Base-by-base conservation (phyloP, 2,329 filamentous ascomycete genomes). In the Colletotrichum tamarilloi region DNA sequence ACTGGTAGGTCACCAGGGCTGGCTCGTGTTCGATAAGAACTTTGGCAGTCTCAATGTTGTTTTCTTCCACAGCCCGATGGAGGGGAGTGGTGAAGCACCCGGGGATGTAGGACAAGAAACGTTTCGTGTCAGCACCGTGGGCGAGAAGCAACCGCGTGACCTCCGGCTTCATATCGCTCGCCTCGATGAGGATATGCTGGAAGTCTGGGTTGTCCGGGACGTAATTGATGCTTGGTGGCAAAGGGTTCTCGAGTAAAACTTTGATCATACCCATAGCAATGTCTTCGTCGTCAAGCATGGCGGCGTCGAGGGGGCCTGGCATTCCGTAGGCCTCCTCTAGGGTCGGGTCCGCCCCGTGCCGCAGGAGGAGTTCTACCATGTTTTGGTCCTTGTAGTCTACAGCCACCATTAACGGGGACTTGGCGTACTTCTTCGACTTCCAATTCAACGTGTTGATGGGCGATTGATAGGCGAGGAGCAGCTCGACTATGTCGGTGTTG, bases 261-360 rank as follows among this genome's bases (percentile, higher is more conserved):
- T 59, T 63, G 26, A 76, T 46, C n/a, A 77, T 60, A 2, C 58
- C 46, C 14, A 59, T n/a, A n/a, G 5, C 46, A 2, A 26, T 35
- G 1, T 74, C 59, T 12, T 68, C 62, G 6, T 68, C 55, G 8
- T 22, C 56, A 0, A 42, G 32, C 5, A 77, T 52, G 14, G 76
- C 76, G 14, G 68, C 57, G 14, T 65, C 59, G 0, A 78, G 67
- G 1, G 75, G 68, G 4, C 77, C 74, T 1, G 52, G 38, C 7
- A 73, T 30, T 1, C 67, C 70, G 14, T 74, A 73, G 3, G 73
- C 78, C 56, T 79, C 77, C 42, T 79, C 77, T 1, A 73, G 55
- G 0, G 76, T 78, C 3, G 78, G 75, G 42, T 79, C 78, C 9
- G 77, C 78, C 0, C 78, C 77, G 22, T 77, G 62, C 2, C 73